These are phyloP conservation scores for Arthrobotrys megalospora DNA, from an alignment of 2,329 filamentous ascomycete species.

Conservation along the genomic window DNA sequence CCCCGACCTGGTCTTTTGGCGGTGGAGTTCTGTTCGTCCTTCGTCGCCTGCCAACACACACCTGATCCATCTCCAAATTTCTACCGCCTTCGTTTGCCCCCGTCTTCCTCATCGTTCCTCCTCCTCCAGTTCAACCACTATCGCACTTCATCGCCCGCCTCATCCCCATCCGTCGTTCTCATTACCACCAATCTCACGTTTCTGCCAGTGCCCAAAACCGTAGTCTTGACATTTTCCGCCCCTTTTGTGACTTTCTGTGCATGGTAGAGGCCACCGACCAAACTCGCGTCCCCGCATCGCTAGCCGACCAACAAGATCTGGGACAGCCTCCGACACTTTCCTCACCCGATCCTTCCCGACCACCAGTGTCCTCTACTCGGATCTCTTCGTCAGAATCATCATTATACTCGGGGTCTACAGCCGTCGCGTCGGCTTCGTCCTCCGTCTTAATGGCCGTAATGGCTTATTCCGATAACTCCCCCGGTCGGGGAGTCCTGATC, in stretches of 20 bases:
- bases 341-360: slow-evolving; percentile 22
- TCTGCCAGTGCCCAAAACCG: not conserved
- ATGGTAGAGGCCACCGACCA: slow-evolving; percentile 39
- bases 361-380: not conserved
- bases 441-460: slow-evolving; percentile 55
- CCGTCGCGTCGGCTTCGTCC: slow-evolving; percentile 48
- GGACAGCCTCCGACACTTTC: slow-evolving; percentile 9
- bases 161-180: slow-evolving; percentile 5
- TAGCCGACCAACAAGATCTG: slow-evolving; percentile 37
- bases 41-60: slow-evolving; percentile 61
- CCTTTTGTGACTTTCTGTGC: slow-evolving; percentile 38
- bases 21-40: slow-evolving; percentile 1
- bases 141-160: slow-evolving; percentile 23
- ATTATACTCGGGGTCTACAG: slow-evolving; percentile 16
- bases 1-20: slow-evolving; percentile 42
- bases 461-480: slow-evolving; percentile 69
- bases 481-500: slow-evolving; percentile 87
- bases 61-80: slow-evolving; percentile 56
- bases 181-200: slow-evolving; percentile 11
- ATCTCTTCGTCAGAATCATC: not conserved
- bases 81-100: slow-evolving; percentile 27
- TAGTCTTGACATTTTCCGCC: slow-evolving; percentile 6
- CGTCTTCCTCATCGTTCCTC: slow-evolving; percentile 27
- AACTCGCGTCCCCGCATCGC: slow-evolving; percentile 58
- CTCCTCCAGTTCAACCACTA: slow-evolving; percentile 23